These are phyloP conservation scores for Mallotus repandus DNA, from an alignment of 441 rosid genomes.

Conservation along the genomic window DNA sequence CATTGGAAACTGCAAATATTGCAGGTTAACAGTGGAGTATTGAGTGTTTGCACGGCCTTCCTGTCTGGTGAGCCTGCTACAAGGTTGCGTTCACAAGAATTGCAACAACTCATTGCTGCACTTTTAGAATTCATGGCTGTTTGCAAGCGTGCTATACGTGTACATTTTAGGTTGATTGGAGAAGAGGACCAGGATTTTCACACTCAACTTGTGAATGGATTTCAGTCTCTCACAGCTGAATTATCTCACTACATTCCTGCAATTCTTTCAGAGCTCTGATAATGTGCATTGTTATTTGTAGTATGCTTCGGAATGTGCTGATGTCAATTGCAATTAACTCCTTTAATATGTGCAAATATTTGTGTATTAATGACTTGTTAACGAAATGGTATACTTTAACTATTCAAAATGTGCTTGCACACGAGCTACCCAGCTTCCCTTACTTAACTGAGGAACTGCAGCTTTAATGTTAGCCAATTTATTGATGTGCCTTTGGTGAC, in stretches of 20 bases:
- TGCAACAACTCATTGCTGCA: slow-evolving; percentile 97
- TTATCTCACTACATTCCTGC: slow-evolving; percentile 98
- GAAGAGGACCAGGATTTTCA: slow-evolving; percentile 98
- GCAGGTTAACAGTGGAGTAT: slow-evolving; percentile 97
- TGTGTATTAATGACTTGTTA: not conserved
- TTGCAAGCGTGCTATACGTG: slow-evolving; percentile 96
- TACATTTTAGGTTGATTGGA: slow-evolving; percentile 88
- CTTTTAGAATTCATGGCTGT: slow-evolving; percentile 99
- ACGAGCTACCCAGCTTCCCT: not conserved
- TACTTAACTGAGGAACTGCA: too few relatives aligned
- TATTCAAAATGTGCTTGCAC: not conserved
- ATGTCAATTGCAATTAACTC: not conserved
- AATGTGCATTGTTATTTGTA: slow-evolving; percentile 16
- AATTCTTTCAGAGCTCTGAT: slow-evolving; percentile 91
- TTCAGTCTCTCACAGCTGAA: slow-evolving; percentile 99
- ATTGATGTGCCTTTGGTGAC: too few relatives aligned
- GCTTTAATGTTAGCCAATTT: too few relatives aligned
- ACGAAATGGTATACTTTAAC: not conserved
- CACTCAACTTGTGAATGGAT: slow-evolving; percentile 97
- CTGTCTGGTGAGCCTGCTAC: slow-evolving; percentile 99
- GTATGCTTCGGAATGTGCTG: not conserved
- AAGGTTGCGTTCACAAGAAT: slow-evolving; percentile 87
- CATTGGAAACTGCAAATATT: slow-evolving; percentile 2
- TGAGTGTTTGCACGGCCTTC: slow-evolving; percentile 93
- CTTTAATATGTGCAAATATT: not conserved